These are phyloP conservation scores for Lasiosphaeris hirsuta DNA, from an alignment of 495 filamentous ascomycete species.

Conservation along the genomic window DNA sequence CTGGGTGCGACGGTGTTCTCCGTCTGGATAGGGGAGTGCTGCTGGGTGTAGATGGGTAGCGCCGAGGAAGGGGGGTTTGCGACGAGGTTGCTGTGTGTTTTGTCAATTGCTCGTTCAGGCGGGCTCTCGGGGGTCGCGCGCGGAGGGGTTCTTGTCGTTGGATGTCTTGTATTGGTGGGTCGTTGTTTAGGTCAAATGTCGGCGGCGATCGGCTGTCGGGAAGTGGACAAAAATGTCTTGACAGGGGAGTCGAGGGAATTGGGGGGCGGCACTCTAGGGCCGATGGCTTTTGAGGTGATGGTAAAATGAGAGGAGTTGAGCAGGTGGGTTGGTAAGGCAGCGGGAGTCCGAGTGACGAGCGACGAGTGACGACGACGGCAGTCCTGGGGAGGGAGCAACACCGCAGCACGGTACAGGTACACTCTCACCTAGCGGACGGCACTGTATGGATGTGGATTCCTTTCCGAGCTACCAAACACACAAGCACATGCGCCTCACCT, in stretches of 20 bases:
- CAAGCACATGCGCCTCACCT: no score
- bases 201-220: not conserved
- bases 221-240: not conserved
- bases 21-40: not conserved
- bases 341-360: conserved; percentile 8
- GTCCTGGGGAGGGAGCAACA: not conserved
- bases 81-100: conserved; percentile 2
- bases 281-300: conserved; percentile 2
- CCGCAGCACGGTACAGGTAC: not conserved
- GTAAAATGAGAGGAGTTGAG: not conserved
- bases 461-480: no score
- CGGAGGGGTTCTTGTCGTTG: not conserved
- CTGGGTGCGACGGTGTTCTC: conserved; percentile 1
- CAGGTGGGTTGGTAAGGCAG: conserved; percentile 4
- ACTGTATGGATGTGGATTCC: conserved; percentile 8
- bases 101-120: not conserved
- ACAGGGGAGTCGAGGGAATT: not conserved
- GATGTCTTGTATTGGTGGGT: no score
- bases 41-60: not conserved
- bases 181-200: no score
- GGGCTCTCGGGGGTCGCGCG: not conserved
- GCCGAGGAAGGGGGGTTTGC: conserved; percentile 1
- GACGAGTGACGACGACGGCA: conserved; percentile 5
- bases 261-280: no score
- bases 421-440: not conserved